Percentiles rank a stretch among this genome's conserved stretches.
phyloP scores from a whole-genome alignment of 2,329 filamentous ascomycete genomes.

The Chaetothyriales sp. region DNA sequence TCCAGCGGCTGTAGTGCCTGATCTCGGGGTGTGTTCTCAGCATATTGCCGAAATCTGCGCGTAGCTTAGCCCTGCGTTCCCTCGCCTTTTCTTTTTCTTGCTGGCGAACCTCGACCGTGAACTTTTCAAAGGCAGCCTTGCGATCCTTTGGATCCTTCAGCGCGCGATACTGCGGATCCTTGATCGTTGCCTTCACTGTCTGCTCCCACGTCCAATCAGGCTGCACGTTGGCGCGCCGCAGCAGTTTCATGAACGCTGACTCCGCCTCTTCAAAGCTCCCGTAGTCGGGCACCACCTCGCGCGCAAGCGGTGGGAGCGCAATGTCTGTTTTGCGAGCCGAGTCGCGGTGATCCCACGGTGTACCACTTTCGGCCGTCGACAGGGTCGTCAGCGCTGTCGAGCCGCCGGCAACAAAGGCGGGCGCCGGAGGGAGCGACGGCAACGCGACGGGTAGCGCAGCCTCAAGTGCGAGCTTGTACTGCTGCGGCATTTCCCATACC shows the following conservation, averaged over 20 bases:
- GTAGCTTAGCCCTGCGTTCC: conserved; percentile 80
- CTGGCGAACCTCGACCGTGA: conserved; percentile 71
- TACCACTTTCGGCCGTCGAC: conserved; percentile 7
- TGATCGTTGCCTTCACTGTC: conserved; percentile 68
- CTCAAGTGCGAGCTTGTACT: conserved; percentile 59
- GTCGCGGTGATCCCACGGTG: conserved; percentile 16
- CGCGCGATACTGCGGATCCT: conserved; percentile 81
- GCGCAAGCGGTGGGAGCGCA: conserved; percentile 21
- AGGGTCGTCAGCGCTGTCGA: conserved; percentile 28
- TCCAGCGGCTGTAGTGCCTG: conserved; percentile 93
- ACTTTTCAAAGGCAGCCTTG: conserved; percentile 86
- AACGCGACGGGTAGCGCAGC: conserved; percentile 26
- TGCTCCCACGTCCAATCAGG: conserved; percentile 90
- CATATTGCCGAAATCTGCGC: conserved; percentile 90
- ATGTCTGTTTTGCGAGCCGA: conserved; percentile 14
- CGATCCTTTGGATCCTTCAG: conserved; percentile 86
- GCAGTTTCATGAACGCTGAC: conserved; percentile 77
- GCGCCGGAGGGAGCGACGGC: conserved; percentile 24
- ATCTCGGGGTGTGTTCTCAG: conserved; percentile 92
- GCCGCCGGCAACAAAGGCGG: conserved; percentile 46
- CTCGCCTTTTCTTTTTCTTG: conserved; percentile 92
- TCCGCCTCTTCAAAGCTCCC: conserved; percentile 74
- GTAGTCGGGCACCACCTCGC: conserved; percentile 57
- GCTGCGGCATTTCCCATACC: conserved; percentile 85
- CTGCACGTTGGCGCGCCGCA: conserved; percentile 71